Evolutionary conservation across 805 yeast species (phyloP), one percentile per base, ranked within the genome.

Genomic region (Zygotorulaspora danielsina): DNA sequence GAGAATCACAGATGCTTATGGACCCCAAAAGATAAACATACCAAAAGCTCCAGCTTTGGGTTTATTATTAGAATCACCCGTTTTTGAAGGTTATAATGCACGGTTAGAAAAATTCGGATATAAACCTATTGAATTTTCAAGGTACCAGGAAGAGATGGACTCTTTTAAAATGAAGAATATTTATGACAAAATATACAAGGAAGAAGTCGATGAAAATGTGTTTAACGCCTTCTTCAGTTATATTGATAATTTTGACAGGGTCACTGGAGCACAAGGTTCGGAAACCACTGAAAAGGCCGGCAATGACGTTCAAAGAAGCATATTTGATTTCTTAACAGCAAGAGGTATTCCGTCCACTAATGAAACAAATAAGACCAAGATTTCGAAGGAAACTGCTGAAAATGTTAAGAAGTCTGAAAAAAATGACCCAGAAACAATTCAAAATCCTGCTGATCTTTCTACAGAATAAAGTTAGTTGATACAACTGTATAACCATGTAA

Each of bases 21-120:
- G 79, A 4, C 71, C 77, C 2, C 74, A 74, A 27, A 84, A 81
- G 55, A 75, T 93, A 46, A 88, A 89, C 56, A 84, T 93, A 48
- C 98, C 98, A 40, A 93, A 93, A 64, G 98, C 97, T 0, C 98
- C 98, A 3, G 95, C 97, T 19, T 70, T 93, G 45, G 98, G 98
- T 0, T 70, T 93, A 40, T 67, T 93, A 36, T 72, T 93, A 44
- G 97, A 93, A 57, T 79, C 83, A 41, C 98, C 98, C 0, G 94
- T 89, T 9, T 93, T 86, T 60, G 94, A 84, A 34, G 81, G 84
- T 10, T 86, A 83, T 62, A 93, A 93, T 63, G 67, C 71, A 19
- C 76, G 78, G 57, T 70, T 88, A 50, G 72, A 73, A 45, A 78
- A 78, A 38, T 77, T 82, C 54, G 97, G 96, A 15, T 84, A 85